A percentile compares a stretch with the other conserved stretches of the same genome.
phyloP scores from a whole-genome alignment of 1,139 yeast genomes.

The Yamadazyma triangularis region DNA sequence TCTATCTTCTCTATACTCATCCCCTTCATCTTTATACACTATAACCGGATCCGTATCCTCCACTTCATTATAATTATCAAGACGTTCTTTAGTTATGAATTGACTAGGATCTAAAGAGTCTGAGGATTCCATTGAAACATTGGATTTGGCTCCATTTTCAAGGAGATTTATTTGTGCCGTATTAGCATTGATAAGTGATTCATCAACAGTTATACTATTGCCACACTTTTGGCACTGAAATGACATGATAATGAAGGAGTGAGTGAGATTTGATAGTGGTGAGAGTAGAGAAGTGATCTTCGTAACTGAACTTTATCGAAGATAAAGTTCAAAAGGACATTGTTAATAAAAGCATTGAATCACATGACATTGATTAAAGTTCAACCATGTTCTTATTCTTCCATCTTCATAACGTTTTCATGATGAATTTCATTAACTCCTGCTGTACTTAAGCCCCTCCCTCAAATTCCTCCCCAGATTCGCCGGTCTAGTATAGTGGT shows the following conservation, averaged over 20 bases:
- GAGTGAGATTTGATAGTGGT: too few relatives aligned
- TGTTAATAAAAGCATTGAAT: too few relatives aligned
- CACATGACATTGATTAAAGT: too few relatives aligned
- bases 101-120: conserved; percentile 22
- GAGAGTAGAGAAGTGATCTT: too few relatives aligned
- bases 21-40: neutral
- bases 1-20: conserved; percentile 8
- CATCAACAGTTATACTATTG: conserved; percentile 25
- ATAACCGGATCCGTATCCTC: conserved; percentile 15
- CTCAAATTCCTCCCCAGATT: too few relatives aligned
- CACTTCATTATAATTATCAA: conserved; percentile 22
- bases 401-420: too few relatives aligned
- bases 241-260: too few relatives aligned
- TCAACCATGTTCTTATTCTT: too few relatives aligned
- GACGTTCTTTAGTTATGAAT: conserved; percentile 29
- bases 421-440: too few relatives aligned
- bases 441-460: neutral
- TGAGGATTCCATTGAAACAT: conserved; percentile 8
- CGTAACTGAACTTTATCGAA: too few relatives aligned
- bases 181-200: conserved; percentile 24
- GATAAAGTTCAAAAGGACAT: too few relatives aligned
- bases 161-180: conserved; percentile 29
- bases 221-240: conserved; percentile 33
- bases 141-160: neutral
- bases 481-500: conserved; percentile 43